Percentiles rank a stretch among this genome's conserved stretches.
Conservation (phyloP, 768 basidiomycete species). For the Tylopilus sp. region DNA sequence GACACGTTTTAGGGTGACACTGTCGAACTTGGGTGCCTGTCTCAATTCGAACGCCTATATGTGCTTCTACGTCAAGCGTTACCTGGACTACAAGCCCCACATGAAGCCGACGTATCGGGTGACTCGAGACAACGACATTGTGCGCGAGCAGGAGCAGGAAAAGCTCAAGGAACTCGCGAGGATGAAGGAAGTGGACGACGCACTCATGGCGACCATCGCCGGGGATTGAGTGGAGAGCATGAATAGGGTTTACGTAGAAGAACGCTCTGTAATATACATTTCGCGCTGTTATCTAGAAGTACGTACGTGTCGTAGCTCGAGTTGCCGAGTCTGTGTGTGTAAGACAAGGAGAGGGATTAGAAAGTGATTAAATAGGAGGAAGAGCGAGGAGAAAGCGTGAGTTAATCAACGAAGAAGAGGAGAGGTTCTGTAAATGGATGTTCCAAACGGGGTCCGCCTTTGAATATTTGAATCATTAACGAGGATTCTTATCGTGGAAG, state of each 20-base stretch:
- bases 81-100: conserved; percentile 78
- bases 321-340: conserved; percentile 5
- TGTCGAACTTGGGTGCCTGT: conserved; percentile 63
- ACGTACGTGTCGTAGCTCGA: conserved; percentile 6
- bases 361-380: not conserved
- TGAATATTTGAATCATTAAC: conserved; percentile 14
- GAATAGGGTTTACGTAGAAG: not conserved
- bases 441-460: conserved; percentile 11
- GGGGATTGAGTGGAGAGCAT: conserved; percentile 2
- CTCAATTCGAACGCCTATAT: conserved; percentile 81
- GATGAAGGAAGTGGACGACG: conserved; percentile 64
- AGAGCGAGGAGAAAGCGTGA: conserved; percentile 9
- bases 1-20: conserved; percentile 53
- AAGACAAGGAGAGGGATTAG: not conserved
- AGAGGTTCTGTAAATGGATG: conserved; percentile 8
- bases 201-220: conserved; percentile 47
- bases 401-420: conserved; percentile 2
- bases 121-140: conserved; percentile 62
- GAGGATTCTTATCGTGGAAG: conserved; percentile 4
- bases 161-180: conserved; percentile 50
- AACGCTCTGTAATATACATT: conserved; percentile 7
- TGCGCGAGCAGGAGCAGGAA: conserved; percentile 55
- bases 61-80: conserved; percentile 93
- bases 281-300: conserved; percentile 11
- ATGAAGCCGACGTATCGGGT: conserved; percentile 65